Percentiles rank a stretch among this genome's conserved stretches.
These are phyloP conservation scores for Trametes sanguinea DNA, from an alignment of 768 basidiomycete genomes.

Conservation along the genomic window DNA sequence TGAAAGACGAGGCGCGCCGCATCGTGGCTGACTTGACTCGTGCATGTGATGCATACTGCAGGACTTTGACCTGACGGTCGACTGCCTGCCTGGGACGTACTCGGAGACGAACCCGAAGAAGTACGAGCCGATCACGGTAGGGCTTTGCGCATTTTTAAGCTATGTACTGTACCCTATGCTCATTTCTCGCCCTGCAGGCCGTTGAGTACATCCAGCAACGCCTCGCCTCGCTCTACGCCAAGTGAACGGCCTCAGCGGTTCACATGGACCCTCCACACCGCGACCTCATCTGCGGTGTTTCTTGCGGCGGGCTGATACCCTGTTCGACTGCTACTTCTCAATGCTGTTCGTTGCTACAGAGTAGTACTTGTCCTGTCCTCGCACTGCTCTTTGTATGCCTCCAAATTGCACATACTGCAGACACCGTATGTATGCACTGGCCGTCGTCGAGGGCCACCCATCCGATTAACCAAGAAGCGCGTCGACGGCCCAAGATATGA, in stretches of 20 bases:
- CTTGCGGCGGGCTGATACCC: too few relatives aligned
- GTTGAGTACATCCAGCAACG: slow-evolving; percentile 9
- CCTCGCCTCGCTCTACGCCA: not conserved
- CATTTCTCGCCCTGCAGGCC: not conserved
- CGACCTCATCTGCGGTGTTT: too few relatives aligned
- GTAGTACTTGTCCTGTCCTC: too few relatives aligned
- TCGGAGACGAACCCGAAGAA: slow-evolving; percentile 51
- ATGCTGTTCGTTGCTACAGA: too few relatives aligned
- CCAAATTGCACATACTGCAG: too few relatives aligned
- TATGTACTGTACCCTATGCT: too few relatives aligned
- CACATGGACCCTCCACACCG: too few relatives aligned
- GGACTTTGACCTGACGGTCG: slow-evolving; percentile 35
- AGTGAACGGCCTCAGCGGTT: not conserved
- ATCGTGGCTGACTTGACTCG: not conserved
- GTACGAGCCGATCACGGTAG: slow-evolving; percentile 47
- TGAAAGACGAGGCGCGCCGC: not conserved
- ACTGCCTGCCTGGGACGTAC: slow-evolving; percentile 52
- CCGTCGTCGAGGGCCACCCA: not conserved
- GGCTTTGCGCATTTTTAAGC: not conserved
- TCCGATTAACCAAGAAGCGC: not conserved
- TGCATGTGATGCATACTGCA: not conserved
- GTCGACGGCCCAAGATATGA: slow-evolving; percentile 2
- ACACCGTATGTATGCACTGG: too few relatives aligned
- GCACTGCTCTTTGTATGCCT: too few relatives aligned
- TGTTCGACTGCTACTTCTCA: too few relatives aligned